Evolutionary conservation across 208 protist species (phyloP).

Genomic region (Trypanosoma melophagium): DNA sequence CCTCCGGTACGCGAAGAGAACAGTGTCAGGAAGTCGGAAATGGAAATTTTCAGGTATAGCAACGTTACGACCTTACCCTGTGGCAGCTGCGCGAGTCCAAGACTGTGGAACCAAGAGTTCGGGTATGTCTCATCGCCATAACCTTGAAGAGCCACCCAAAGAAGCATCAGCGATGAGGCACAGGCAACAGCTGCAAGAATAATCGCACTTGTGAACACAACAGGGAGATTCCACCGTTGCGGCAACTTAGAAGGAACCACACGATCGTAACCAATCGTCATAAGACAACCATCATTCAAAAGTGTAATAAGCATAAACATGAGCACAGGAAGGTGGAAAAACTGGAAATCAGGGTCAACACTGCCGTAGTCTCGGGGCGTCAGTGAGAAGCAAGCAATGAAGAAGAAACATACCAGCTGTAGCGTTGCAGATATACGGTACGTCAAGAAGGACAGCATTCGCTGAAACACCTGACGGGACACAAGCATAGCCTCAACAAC

Average conservation of each 20-base stretch:
- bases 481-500: constrained; percentile 93
- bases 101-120: constrained; percentile 50
- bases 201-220: constrained; percentile 30
- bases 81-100: constrained; percentile 62
- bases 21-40: constrained; percentile 89
- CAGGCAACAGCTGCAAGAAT: constrained; percentile 41
- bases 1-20: constrained; percentile 86
- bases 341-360: constrained; percentile 58
- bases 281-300: constrained; percentile 57
- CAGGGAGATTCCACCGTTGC: constrained; percentile 48
- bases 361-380: constrained; percentile 64
- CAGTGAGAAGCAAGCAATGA: constrained; percentile 77
- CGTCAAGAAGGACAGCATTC: constrained; percentile 90
- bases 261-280: constrained; percentile 50
- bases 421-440: constrained; percentile 82
- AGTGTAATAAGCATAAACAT: constrained; percentile 93
- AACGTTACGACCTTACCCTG: constrained; percentile 80
- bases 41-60: constrained; percentile 89
- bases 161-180: constrained; percentile 53
- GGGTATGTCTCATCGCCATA: constrained; percentile 47
- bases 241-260: constrained; percentile 30
- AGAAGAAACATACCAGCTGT: constrained; percentile 84
- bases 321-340: constrained; percentile 86
- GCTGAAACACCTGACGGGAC: constrained; percentile 93
- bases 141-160: constrained; percentile 44